Conservation (phyloP, 176 grass and related monocot species). For the Eleusine coracana region DNA sequence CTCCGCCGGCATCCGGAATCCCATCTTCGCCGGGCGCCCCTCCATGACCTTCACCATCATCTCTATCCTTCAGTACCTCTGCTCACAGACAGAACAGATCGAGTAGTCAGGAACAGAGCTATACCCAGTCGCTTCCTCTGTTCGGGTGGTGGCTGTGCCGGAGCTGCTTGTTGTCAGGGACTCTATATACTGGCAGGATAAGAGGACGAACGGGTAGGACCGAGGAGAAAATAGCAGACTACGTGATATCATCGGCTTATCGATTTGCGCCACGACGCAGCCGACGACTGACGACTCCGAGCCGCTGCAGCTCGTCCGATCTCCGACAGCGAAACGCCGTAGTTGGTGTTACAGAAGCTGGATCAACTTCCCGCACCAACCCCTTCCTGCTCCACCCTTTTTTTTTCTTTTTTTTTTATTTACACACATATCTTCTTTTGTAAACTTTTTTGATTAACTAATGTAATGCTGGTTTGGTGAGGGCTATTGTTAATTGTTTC, state of each 20-base stretch:
- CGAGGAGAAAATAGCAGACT: neutral
- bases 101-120: neutral
- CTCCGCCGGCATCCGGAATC: constrained; percentile 92
- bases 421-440: neutral
- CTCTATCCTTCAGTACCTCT: neutral
- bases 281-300: neutral
- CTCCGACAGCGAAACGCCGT: neutral
- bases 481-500: neutral
- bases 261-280: neutral
- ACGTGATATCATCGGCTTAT: neutral
- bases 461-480: neutral
- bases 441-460: neutral
- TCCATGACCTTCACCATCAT: constrained; percentile 52
- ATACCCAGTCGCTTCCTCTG: neutral
- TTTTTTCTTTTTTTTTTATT: neutral
- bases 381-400: neutral
- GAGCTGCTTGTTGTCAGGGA: neutral
- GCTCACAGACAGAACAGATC: neutral
- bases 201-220: neutral
- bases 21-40: constrained; percentile 52
- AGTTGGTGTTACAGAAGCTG: neutral
- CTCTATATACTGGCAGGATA: neutral
- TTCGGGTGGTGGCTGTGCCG: neutral
- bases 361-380: neutral
- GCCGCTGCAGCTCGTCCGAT: neutral